These are phyloP conservation scores for Tolypocladium nubicola DNA, from an alignment of 2,329 filamentous ascomycete genomes.

Conservation along the genomic window DNA sequence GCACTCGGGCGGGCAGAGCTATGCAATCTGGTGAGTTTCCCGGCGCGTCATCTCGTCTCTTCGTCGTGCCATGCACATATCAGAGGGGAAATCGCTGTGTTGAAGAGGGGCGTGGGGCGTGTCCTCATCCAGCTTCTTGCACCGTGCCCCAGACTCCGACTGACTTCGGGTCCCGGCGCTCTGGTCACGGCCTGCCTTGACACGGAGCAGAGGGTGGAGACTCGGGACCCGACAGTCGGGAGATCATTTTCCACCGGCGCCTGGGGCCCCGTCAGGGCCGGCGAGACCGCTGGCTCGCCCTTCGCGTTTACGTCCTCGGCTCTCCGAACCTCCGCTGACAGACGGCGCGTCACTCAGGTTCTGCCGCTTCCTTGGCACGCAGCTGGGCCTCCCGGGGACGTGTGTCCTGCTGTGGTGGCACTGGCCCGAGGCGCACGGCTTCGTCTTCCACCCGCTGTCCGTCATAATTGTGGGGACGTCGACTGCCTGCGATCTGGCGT, in stretches of 20 bases:
- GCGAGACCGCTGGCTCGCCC: neutral
- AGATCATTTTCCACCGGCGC: neutral
- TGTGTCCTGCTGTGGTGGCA: conserved; percentile 34
- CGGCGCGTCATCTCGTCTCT: neutral
- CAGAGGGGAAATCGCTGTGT: neutral
- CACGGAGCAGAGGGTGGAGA: neutral
- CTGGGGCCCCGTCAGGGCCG: neutral
- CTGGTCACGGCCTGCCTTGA: neutral
- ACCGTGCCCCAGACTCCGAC: neutral
- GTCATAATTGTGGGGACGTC: conserved; percentile 30
- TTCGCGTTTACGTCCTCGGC: neutral
- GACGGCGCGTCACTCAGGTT: conserved; percentile 20
- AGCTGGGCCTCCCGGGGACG: conserved; percentile 27
- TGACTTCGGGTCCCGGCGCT: neutral
- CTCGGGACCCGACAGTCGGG: neutral
- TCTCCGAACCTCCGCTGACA: neutral
- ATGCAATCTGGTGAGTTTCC: conserved; percentile 35
- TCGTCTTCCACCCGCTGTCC: conserved; percentile 30
- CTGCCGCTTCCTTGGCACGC: conserved; percentile 29
- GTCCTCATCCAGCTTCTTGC: neutral
- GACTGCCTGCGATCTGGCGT: conserved; percentile 30
- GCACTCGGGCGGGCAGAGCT: conserved; percentile 37
- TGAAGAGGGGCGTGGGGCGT: neutral
- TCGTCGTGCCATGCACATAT: neutral
- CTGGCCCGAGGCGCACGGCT: conserved; percentile 40